Evolutionary conservation across 306 rosid species (phyloP).

Genomic region (Lathyrus tuberosus): DNA sequence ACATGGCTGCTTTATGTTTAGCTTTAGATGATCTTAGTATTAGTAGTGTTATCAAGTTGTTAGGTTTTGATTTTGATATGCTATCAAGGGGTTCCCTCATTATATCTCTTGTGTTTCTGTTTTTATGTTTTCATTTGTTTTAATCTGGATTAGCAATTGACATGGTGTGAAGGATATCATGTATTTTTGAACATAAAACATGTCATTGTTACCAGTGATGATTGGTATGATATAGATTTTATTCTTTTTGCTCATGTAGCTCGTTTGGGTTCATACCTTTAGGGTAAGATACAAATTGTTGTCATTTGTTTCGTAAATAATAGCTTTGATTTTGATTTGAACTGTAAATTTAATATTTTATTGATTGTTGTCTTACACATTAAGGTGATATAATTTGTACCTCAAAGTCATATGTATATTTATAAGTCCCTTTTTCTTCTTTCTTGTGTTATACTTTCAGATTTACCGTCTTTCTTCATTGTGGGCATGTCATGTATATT

Average conservation of each 20-base stretch:
- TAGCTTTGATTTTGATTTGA: not conserved
- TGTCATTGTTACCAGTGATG: not conserved
- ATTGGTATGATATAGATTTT: slow-evolving; percentile 18
- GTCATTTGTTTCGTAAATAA: not conserved
- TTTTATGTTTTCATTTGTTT: slow-evolving; percentile 6
- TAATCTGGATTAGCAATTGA: slow-evolving; percentile 5
- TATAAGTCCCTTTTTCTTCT: not conserved
- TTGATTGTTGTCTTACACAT: not conserved
- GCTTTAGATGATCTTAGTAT: slow-evolving; percentile 21
- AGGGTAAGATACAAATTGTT: slow-evolving; percentile 9
- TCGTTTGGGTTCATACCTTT: slow-evolving; percentile 18
- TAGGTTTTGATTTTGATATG: slow-evolving; percentile 32
- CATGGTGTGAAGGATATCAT: not conserved
- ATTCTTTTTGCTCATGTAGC: slow-evolving; percentile 25
- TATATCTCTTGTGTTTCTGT: not conserved
- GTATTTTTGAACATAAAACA: not conserved
- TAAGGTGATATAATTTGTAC: slow-evolving; percentile 17
- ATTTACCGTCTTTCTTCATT: slow-evolving; percentile 8
- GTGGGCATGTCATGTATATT: slow-evolving; percentile 59
- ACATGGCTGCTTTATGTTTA: slow-evolving; percentile 10
- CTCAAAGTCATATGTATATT: not conserved
- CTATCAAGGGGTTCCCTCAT: slow-evolving; percentile 1
- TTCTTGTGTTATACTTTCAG: slow-evolving; percentile 35
- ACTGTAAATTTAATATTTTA: not conserved
- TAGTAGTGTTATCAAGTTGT: slow-evolving; percentile 18